These are phyloP conservation scores for Pneumocystis canis DNA, from an alignment of 1,139 yeast species.

Conservation along the genomic window DNA sequence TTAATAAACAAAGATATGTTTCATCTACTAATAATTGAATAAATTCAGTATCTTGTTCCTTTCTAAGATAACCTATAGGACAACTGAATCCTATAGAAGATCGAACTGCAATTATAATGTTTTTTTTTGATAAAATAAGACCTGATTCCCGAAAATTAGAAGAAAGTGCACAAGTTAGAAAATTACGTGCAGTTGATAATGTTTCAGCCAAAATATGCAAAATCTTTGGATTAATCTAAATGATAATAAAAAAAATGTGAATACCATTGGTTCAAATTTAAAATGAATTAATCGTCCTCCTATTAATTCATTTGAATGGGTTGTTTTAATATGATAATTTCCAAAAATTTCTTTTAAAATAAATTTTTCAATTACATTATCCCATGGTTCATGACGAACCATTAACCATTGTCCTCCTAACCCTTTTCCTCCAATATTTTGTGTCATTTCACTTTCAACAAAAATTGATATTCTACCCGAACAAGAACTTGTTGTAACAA, in stretches of 20 bases:
- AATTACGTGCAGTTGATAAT: not conserved
- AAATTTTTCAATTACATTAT: not conserved
- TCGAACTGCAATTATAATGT: not conserved
- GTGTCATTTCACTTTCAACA: not conserved
- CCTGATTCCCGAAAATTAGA: not conserved
- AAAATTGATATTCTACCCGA: not conserved
- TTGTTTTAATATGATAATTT: not conserved
- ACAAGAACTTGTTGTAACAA: not conserved
- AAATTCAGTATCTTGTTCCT: not conserved
- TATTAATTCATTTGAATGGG: not conserved
- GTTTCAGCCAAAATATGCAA: not conserved
- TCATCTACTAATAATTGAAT: not conserved
- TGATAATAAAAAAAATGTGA: not conserved
- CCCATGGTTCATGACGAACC: not conserved
- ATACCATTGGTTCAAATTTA: constrained; percentile 1
- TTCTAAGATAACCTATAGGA: not conserved
- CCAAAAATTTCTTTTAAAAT: not conserved
- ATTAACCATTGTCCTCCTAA: not conserved
- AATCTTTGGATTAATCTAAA: not conserved
- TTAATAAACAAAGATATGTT: not conserved
- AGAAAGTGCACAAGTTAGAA: not conserved
- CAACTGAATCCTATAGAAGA: not conserved
- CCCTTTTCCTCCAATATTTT: not conserved
- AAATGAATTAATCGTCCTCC: not conserved
- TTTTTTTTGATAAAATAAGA: not conserved